Percentiles rank a stretch among this genome's conserved stretches.
phyloP scores from a whole-genome alignment of 106 monocot genomes.

The Platanthera guangdongensis region DNA sequence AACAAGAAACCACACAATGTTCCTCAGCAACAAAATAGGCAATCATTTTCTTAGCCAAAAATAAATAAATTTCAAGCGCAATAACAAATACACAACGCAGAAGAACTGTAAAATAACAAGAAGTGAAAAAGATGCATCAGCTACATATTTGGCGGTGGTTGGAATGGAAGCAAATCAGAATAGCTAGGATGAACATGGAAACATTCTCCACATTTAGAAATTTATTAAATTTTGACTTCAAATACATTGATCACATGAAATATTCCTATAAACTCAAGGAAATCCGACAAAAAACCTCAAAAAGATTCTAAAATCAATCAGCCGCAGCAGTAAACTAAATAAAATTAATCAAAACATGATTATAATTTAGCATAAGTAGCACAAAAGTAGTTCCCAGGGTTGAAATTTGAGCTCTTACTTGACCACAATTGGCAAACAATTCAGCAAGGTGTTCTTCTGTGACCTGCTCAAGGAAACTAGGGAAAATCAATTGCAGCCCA shows the following conservation, averaged over 20 bases:
- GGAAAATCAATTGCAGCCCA: neutral
- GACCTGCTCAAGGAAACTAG: conserved; percentile 13
- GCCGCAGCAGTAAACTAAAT: neutral
- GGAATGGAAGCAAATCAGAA: neutral
- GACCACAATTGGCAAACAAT: conserved; percentile 35
- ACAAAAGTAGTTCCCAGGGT: neutral
- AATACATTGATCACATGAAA: neutral
- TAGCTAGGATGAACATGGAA: neutral
- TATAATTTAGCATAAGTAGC: neutral
- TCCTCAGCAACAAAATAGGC: neutral
- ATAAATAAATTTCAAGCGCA: neutral
- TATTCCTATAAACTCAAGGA: neutral
- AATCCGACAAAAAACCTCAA: neutral
- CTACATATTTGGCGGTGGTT: neutral
- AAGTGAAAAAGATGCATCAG: neutral
- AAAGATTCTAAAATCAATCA: neutral
- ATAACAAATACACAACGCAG: neutral
- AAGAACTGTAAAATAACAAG: neutral
- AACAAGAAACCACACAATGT: neutral
- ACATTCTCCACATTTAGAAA: neutral
- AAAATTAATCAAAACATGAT: neutral
- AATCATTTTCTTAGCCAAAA: neutral
- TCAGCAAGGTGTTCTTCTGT: conserved; percentile 55
- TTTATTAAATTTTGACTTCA: neutral
- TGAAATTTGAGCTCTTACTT: conserved; percentile 28